phyloP scores from a whole-genome alignment of 176 grass and related monocot species.

The Hordeum vulgare region MorexV3_pseudomolecules_assembly NC_058523.1:29815179-29815678 shows the following conservation, averaged over 20 bases:
- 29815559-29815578: conserved; percentile 30
- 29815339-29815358: conserved; percentile 49
- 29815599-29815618: conserved; percentile 56
- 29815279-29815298: conserved; percentile 77
- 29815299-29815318: conserved; percentile 74
- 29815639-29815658: conserved; percentile 75
- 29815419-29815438: conserved; percentile 60
- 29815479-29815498: conserved; percentile 55
- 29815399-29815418: conserved; percentile 69
- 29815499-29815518: conserved; percentile 84
- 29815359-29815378: conserved; percentile 46
- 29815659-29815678: conserved; percentile 54
- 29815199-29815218: conserved; percentile 91
- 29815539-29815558: conserved; percentile 58
- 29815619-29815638: conserved; percentile 66
- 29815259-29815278: conserved; percentile 58
- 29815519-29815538: conserved; percentile 73
- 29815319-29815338: conserved; percentile 63
- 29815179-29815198: conserved; percentile 75
- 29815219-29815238: conserved; percentile 36
- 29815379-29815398: conserved; percentile 65
- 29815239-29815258: conserved; percentile 57
- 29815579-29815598: conserved; percentile 39
- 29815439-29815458: conserved; percentile 43
- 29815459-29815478: conserved; percentile 42